Evolutionary conservation across 345 rosid genomes (phyloP).

Genomic region (Ailanthus altissimus): DNA sequence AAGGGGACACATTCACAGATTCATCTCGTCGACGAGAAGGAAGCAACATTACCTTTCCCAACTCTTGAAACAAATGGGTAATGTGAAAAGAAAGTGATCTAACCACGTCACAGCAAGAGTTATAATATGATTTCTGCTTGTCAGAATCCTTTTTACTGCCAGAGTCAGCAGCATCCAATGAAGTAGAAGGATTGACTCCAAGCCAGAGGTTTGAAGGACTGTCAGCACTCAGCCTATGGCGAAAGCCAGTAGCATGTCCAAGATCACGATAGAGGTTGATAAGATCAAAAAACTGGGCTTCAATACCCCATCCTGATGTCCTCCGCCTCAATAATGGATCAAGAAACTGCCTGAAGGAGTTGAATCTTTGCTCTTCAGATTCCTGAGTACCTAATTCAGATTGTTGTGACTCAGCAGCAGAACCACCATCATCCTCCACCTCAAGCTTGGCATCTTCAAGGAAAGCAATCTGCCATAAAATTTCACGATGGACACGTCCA

Average conservation of each 20-base stretch:
- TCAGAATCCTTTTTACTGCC: slow-evolving; percentile 58
- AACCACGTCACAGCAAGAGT: slow-evolving; percentile 93
- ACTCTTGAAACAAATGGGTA: slow-evolving; percentile 87
- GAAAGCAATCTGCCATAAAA: slow-evolving; percentile 85
- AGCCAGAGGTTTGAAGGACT: slow-evolving; percentile 43
- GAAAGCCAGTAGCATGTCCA: slow-evolving; percentile 77
- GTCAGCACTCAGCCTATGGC: slow-evolving; percentile 58
- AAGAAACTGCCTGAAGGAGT: slow-evolving; percentile 88
- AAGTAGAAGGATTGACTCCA: slow-evolving; percentile 52
- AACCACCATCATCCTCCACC: slow-evolving; percentile 45
- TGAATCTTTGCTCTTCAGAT: slow-evolving; percentile 73
- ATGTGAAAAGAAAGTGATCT: slow-evolving; percentile 87
- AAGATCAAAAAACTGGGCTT: slow-evolving; percentile 92
- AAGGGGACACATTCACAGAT: slow-evolving; percentile 68
- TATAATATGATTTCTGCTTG: slow-evolving; percentile 72
- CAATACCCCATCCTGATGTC: slow-evolving; percentile 75
- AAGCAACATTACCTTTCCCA: slow-evolving; percentile 90
- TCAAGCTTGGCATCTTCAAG: slow-evolving; percentile 78
- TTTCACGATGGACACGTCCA: slow-evolving; percentile 83
- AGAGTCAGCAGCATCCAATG: slow-evolving; percentile 51
- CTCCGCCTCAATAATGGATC: slow-evolving; percentile 92
- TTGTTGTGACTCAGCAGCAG: slow-evolving; percentile 52
- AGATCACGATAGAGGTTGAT: slow-evolving; percentile 87
- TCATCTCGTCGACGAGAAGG: slow-evolving; percentile 97
- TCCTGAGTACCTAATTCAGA: slow-evolving; percentile 50